Conservation (phyloP, 2,329 filamentous ascomycete species). For the Leptographium flavum region DNA sequence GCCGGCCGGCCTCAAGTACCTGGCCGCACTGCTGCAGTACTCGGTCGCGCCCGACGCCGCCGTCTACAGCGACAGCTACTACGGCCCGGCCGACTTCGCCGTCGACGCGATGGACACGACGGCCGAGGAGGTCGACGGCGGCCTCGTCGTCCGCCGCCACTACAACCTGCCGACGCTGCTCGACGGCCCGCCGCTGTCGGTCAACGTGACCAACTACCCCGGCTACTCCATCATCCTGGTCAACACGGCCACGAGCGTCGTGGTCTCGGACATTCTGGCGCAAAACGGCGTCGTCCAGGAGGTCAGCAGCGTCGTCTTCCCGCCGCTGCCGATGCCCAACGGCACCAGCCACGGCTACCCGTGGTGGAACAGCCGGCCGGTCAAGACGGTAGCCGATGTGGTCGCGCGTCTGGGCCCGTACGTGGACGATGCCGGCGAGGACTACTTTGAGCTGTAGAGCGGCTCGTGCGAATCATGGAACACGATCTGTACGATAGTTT, state of each 20-base stretch:
- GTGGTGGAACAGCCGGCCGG: background rate
- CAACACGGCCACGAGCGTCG: constrained; percentile 57
- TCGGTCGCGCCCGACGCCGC: constrained; percentile 62
- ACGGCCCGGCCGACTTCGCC: constrained; percentile 25
- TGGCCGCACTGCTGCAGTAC: constrained; percentile 66
- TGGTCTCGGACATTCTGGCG: constrained; percentile 55
- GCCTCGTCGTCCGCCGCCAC: constrained; percentile 43
- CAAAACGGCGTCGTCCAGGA: constrained; percentile 76
- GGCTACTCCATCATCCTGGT: constrained; percentile 58
- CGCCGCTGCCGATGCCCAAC: constrained; percentile 43
- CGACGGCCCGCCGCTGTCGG: constrained; percentile 46
- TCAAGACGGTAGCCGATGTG: constrained; percentile 5
- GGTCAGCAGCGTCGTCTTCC: constrained; percentile 57
- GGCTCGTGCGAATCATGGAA: no score
- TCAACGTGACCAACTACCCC: constrained; percentile 58
- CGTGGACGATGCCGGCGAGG: constrained; percentile 4
- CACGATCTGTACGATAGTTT: no score
- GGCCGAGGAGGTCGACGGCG: constrained; percentile 20
- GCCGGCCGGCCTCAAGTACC: constrained; percentile 55
- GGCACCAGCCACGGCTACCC: constrained; percentile 12
- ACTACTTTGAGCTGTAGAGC: background rate
- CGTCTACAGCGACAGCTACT: constrained; percentile 73
- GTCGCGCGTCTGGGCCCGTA: constrained; percentile 6
- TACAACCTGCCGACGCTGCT: constrained; percentile 63
- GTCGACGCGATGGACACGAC: constrained; percentile 26